Evolutionary conservation across 2,329 filamentous ascomycete species (phyloP).

Genomic region (Microsporum audouinii): DNA sequence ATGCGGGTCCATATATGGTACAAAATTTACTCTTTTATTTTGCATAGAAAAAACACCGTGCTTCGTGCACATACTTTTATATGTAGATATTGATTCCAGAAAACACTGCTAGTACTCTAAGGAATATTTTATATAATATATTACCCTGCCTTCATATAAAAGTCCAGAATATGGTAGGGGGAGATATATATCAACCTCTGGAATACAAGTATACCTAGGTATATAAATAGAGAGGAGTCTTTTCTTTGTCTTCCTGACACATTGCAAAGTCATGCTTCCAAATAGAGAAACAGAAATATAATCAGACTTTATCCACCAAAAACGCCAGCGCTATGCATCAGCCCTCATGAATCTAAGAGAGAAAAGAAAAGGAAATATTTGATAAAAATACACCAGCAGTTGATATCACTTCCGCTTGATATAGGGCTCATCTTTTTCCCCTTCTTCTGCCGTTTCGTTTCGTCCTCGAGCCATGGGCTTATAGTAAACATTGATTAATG

Average conservation of each 20-base stretch:
- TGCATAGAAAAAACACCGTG: background rate
- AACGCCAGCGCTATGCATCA: slow-evolving; percentile 6
- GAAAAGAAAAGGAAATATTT: background rate
- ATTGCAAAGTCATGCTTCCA: background rate
- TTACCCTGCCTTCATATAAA: background rate
- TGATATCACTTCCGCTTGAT: background rate
- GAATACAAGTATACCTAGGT: background rate
- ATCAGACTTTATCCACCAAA: background rate
- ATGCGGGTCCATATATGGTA: background rate
- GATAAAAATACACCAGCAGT: background rate
- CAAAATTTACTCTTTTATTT: background rate
- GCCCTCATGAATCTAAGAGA: background rate
- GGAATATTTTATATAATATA: background rate
- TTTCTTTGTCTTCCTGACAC: background rate
- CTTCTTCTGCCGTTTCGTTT: background rate
- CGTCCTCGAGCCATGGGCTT: background rate
- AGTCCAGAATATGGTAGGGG: background rate
- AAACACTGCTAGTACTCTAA: no score
- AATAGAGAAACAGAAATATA: background rate
- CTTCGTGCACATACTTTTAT: background rate
- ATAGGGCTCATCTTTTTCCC: background rate
- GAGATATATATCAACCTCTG: background rate
- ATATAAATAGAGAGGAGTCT: background rate
- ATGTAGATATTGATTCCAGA: background rate
- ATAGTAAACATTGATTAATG: background rate